Base-by-base conservation (phyloP, 192 early-diverging fungal genomes). In the Backusella psychrophila region DNA sequence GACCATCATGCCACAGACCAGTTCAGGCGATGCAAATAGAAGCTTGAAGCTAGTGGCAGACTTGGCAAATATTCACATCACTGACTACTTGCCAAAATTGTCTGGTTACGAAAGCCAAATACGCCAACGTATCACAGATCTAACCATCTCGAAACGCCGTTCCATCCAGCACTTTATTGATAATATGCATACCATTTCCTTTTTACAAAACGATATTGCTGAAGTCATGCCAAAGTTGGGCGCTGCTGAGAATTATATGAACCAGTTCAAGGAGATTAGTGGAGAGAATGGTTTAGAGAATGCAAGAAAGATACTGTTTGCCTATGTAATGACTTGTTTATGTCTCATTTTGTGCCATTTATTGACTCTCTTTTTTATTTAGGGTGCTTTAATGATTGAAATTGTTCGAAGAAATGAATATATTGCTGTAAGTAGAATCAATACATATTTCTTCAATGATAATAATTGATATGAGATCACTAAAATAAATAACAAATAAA, bases 391-490 rank as follows among this genome's bases (percentile, higher is more conserved):
- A 15, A 68, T 89, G 7, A 82, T 87, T 33, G 87, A 89, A 36
- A 81, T 87, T 63, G 84, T 89, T 17, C 83, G 87, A 66, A 66
- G 87, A 23, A 84, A 83, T n/a, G 87, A 87, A 73, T 89, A 86
- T 63, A 72, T 80, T 35, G 82, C 77, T 19, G 82, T 83, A 78
- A 73, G 71, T 74, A 35, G 23, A 72, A 39, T 23, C 34, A 7
- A 44, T 17, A 44, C 14, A 17, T 17, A 1, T 42, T 15, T 17
- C 3, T 15, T 15, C n/a, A 38, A 36, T 33, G 31, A 53, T 12
- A 7, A 9, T 19, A 71, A 12, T 8, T 23, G 14, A 33, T 33
- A 33, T 33, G 33, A 33, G 33, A 6, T 73, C 53, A 52, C 26
- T 35, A 39, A 71, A 17, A 12, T 21, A 31, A 49, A 11, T 23